A percentile compares a stretch with the other conserved stretches of the same genome.
Conservation (phyloP, 163 green algal species). For the Dunaliella salina region DNA sequence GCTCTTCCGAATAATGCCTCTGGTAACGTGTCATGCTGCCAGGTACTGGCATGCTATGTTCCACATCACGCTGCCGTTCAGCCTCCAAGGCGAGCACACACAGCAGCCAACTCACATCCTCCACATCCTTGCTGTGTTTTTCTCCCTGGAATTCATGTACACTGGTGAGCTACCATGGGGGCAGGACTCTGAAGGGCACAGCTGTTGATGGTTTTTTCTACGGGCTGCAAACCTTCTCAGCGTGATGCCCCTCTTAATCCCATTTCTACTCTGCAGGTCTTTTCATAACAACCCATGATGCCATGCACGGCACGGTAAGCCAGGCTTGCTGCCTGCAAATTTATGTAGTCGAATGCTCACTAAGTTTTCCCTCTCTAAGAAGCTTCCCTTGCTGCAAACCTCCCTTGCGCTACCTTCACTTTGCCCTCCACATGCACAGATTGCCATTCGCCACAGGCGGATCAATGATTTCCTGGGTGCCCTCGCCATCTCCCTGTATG, state of each 20-base stretch:
- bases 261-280: no score
- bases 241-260: no score
- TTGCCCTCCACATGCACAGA: background rate
- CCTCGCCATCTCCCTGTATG: constrained; percentile 42
- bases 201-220: no score
- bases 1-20: no score
- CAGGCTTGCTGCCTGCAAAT: no score
- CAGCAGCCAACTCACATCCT: background rate
- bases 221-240: no score
- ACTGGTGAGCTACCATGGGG: constrained; percentile 22
- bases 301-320: constrained; percentile 46
- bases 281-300: constrained; percentile 44
- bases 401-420: background rate
- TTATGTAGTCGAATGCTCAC: no score
- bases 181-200: no score
- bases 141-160: constrained; percentile 37
- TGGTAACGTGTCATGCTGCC: no score
- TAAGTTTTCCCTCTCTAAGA: no score
- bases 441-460: constrained; percentile 28
- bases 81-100: background rate
- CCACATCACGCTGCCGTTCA: constrained; percentile 19
- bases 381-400: background rate
- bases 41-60: constrained; percentile 34
- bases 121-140: constrained; percentile 22
- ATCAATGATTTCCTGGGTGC: constrained; percentile 47